Evolutionary conservation across 257 asterid species (phyloP).

Genomic region (Euphrasia confusa): DNA sequence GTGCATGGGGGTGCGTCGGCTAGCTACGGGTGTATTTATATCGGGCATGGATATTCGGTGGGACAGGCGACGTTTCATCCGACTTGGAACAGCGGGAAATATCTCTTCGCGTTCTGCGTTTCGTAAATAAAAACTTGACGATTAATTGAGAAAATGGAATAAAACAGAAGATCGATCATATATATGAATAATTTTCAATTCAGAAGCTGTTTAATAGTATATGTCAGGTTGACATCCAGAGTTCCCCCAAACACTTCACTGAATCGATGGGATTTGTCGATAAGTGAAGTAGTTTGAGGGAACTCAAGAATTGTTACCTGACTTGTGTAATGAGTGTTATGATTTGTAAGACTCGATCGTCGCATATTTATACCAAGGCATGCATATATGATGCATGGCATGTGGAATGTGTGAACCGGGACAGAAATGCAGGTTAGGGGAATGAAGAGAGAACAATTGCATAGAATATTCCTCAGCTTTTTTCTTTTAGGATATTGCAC

Average conservation of each 20-base stretch:
- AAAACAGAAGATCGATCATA: too few relatives aligned
- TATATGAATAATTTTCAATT: too few relatives aligned
- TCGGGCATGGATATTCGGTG: slow-evolving; percentile 66
- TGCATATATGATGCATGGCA: not conserved
- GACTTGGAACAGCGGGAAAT: slow-evolving; percentile 64
- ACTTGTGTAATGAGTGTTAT: slow-evolving; percentile 17
- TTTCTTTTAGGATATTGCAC: not conserved
- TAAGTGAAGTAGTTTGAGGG: slow-evolving; percentile 44
- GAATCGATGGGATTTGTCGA: not conserved
- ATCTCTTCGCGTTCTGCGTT: slow-evolving; percentile 63
- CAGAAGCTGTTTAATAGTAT: too few relatives aligned
- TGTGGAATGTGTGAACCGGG: slow-evolving; percentile 33
- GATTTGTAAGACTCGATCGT: not conserved
- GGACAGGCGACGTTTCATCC: slow-evolving; percentile 61
- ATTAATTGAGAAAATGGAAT: too few relatives aligned
- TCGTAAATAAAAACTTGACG: not conserved
- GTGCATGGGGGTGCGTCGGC: slow-evolving; percentile 74
- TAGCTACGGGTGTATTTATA: slow-evolving; percentile 62
- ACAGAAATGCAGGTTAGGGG: slow-evolving; percentile 26
- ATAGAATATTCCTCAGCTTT: too few relatives aligned
- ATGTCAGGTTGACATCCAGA: slow-evolving; percentile 35
- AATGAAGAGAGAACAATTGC: slow-evolving; percentile 10
- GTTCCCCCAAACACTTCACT: slow-evolving; percentile 88
- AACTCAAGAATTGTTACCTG: slow-evolving; percentile 43
- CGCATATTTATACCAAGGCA: slow-evolving; percentile 19